Percentiles rank a stretch among this genome's conserved stretches.
These are phyloP conservation scores for Pulveroboletus frians DNA, from an alignment of 768 basidiomycete species.

Conservation along the genomic window DNA sequence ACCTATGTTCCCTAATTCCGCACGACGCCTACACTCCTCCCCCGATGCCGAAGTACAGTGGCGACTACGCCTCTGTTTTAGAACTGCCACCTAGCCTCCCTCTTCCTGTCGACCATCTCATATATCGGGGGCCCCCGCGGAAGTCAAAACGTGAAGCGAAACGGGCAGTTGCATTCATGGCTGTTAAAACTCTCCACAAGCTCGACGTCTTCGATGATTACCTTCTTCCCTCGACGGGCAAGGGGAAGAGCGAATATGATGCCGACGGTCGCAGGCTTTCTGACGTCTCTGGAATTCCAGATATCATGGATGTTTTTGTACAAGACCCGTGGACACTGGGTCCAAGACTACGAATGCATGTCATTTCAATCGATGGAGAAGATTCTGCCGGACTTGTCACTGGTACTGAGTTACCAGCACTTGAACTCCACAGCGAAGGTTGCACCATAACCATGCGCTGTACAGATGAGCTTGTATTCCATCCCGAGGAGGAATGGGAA, in stretches of 20 bases:
- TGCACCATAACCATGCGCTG: conserved; percentile 36
- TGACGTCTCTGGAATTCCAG: conserved; percentile 44
- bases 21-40: conserved; percentile 62
- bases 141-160: conserved; percentile 77
- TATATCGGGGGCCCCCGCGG: conserved; percentile 54
- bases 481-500: conserved; percentile 41
- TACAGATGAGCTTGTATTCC: conserved; percentile 44
- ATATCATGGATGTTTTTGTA: conserved; percentile 55
- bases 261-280: conserved; percentile 43
- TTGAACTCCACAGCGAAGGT: conserved; percentile 39
- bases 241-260: conserved; percentile 47
- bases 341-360: conserved; percentile 57
- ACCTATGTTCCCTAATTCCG: conserved; percentile 75
- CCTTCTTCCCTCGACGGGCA: conserved; percentile 63
- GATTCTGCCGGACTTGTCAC: conserved; percentile 61
- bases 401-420: conserved; percentile 49
- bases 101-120: conserved; percentile 47
- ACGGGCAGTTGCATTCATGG: conserved; percentile 76
- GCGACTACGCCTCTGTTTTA: conserved; percentile 55
- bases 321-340: conserved; percentile 64
- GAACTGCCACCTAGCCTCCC: conserved; percentile 64
- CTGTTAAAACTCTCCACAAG: conserved; percentile 61
- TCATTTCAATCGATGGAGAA: conserved; percentile 46
- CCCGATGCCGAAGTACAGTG: conserved; percentile 56
- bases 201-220: conserved; percentile 81